Evolutionary conservation across 257 asterid species (phyloP).

Genomic region (Linderniella brevidens): DNA sequence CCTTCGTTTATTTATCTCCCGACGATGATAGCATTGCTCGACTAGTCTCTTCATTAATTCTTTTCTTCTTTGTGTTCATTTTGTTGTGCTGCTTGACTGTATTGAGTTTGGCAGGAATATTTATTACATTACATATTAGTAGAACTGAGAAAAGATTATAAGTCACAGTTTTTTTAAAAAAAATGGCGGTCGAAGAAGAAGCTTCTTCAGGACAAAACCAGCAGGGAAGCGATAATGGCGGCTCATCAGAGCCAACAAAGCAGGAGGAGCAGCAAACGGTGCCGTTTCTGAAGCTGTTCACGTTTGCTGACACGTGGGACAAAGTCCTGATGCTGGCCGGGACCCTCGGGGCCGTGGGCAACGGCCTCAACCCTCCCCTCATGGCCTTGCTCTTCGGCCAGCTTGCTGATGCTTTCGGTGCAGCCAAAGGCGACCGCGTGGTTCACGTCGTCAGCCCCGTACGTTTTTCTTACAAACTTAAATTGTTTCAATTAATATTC

Average conservation of each 20-base stretch:
- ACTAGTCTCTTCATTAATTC: too few species aligned
- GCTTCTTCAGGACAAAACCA: not conserved
- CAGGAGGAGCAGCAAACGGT: constrained; percentile 4
- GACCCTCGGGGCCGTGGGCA: constrained; percentile 24
- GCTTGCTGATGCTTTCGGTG: constrained; percentile 18
- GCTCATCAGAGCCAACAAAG: not conserved
- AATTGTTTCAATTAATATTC: too few species aligned
- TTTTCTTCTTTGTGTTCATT: too few species aligned
- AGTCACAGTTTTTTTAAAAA: too few species aligned
- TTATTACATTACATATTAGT: too few species aligned
- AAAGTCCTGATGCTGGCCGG: constrained; percentile 25
- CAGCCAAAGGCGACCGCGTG: not conserved
- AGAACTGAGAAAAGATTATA: too few species aligned
- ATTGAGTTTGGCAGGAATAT: too few species aligned
- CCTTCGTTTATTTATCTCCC: too few species aligned
- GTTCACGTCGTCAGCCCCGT: not conserved
- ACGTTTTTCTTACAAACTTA: too few species aligned
- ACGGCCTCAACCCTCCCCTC: constrained; percentile 20
- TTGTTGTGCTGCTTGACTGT: too few species aligned
- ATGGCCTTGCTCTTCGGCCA: constrained; percentile 25
- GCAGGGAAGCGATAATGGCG: too few species aligned
- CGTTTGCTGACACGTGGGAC: constrained; percentile 28
- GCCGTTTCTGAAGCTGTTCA: constrained; percentile 22
- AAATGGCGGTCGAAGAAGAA: not conserved
- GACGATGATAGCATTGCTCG: too few species aligned